Conservation (phyloP, 345 rosid genomes). For the Eutrema heterophyllum region DNA sequence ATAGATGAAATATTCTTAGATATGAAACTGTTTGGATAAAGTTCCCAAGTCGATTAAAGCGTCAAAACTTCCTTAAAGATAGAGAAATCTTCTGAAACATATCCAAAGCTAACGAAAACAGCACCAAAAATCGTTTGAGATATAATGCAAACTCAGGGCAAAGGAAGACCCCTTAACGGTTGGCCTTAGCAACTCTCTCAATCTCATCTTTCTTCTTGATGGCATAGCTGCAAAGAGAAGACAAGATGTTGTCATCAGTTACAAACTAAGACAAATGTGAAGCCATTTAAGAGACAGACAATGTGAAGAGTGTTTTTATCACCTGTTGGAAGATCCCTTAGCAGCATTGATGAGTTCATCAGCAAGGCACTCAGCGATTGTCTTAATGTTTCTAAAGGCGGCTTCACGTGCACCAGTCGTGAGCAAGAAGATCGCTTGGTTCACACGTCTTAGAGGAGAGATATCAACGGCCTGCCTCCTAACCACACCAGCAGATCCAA, state of each 20-base stretch:
- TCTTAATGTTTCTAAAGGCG: slow-evolving; percentile 88
- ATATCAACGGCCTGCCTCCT: slow-evolving; percentile 98
- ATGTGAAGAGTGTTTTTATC: too few species aligned
- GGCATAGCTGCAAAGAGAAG: slow-evolving; percentile 51
- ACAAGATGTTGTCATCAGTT: slow-evolving; percentile 5
- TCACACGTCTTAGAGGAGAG: slow-evolving; percentile 88
- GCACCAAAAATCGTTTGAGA: background rate
- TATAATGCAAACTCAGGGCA: background rate
- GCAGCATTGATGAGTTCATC: slow-evolving; percentile 98
- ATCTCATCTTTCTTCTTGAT: slow-evolving; percentile 97
- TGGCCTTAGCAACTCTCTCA: slow-evolving; percentile 98
- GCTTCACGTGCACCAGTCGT: slow-evolving; percentile 96
- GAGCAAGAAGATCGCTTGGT: slow-evolving; percentile 78
- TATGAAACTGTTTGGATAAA: slow-evolving; percentile 2
- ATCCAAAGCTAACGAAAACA: slow-evolving; percentile 27
- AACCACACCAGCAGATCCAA: slow-evolving; percentile 98
- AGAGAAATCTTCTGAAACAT: slow-evolving; percentile 17
- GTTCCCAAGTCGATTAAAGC: slow-evolving; percentile 6
- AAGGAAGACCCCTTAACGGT: slow-evolving; percentile 52
- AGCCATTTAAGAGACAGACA: background rate
- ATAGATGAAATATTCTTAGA: background rate
- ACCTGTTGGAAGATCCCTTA: slow-evolving; percentile 98
- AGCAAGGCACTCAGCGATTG: slow-evolving; percentile 92
- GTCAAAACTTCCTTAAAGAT: slow-evolving; percentile 26
- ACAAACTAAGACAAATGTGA: background rate